These are phyloP conservation scores for Lasiodiplodia gonubiensis DNA, from an alignment of 2,329 filamentous ascomycete species.

Conservation along the genomic window DNA sequence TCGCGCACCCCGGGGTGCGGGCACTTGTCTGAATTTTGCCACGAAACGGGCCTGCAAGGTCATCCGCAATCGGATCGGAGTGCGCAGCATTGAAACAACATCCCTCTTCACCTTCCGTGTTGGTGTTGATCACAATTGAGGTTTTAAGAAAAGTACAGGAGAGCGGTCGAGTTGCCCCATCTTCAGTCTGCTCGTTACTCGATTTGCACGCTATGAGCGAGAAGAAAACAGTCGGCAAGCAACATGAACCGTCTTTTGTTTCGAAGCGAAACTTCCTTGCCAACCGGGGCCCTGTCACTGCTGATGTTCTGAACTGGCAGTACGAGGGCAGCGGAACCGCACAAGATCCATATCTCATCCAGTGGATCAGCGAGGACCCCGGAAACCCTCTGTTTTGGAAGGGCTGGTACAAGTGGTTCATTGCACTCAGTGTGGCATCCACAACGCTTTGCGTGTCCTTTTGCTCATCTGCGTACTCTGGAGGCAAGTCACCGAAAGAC, in stretches of 20 bases:
- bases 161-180: too few relatives aligned
- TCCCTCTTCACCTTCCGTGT: background rate
- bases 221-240: background rate
- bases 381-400: slow-evolving; percentile 51
- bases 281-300: slow-evolving; percentile 45
- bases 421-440: slow-evolving; percentile 48
- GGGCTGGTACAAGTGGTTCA: slow-evolving; percentile 50
- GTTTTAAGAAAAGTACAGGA: too few relatives aligned
- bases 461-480: slow-evolving; percentile 50
- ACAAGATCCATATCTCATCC: slow-evolving; percentile 52
- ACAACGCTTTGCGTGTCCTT: slow-evolving; percentile 52
- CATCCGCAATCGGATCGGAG: background rate
- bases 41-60: background rate
- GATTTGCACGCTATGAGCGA: background rate
- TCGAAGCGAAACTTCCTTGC: slow-evolving; percentile 42
- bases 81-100: background rate
- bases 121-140: background rate
- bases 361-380: slow-evolving; percentile 55
- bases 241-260: slow-evolving; percentile 29
- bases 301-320: slow-evolving; percentile 44
- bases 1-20: background rate
- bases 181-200: background rate
- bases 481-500: slow-evolving; percentile 36
- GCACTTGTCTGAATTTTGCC: background rate
- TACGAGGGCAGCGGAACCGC: slow-evolving; percentile 52